A percentile compares a stretch with the other conserved stretches of the same genome.
Evolutionary conservation across 306 rosid species (phyloP).

Genomic region (Ormosia emarginata): DNA sequence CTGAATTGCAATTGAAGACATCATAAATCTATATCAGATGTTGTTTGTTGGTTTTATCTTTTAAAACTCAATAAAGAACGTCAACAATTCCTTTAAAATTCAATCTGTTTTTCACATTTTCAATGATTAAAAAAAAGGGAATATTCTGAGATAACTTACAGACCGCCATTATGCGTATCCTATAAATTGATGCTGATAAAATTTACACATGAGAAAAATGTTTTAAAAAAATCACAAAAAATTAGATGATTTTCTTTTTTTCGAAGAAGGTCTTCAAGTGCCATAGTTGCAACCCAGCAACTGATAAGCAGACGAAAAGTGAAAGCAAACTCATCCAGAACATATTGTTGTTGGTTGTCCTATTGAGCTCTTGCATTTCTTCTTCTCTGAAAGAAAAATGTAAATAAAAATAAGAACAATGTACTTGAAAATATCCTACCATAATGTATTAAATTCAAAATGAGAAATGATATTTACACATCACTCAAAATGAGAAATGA

Average conservation of each 20-base stretch:
- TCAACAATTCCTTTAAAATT: neutral
- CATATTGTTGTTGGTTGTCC: constrained; percentile 44
- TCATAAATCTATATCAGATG: too few relatives aligned
- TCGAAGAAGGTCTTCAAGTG: constrained; percentile 65
- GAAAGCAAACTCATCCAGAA: constrained; percentile 57
- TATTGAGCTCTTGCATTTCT: constrained; percentile 55
- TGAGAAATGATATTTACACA: too few relatives aligned
- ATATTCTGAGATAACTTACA: neutral
- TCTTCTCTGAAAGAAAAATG: constrained; percentile 41
- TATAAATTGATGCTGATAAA: too few relatives aligned
- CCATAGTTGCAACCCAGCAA: constrained; percentile 69
- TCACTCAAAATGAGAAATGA: too few relatives aligned
- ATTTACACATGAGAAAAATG: too few relatives aligned
- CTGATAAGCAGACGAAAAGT: constrained; percentile 54
- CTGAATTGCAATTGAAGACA: too few relatives aligned
- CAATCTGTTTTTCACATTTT: neutral
- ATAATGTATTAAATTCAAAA: too few relatives aligned
- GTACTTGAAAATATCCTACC: neutral
- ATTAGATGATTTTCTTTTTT: constrained; percentile 65
- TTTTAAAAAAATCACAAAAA: neutral
- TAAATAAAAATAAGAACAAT: neutral
- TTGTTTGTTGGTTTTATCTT: neutral
- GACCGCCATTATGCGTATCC: too few relatives aligned
- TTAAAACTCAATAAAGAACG: neutral
- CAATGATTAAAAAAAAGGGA: neutral